Conservation (phyloP, 352 stramenopile species). For the Pythium sp. region DNA sequence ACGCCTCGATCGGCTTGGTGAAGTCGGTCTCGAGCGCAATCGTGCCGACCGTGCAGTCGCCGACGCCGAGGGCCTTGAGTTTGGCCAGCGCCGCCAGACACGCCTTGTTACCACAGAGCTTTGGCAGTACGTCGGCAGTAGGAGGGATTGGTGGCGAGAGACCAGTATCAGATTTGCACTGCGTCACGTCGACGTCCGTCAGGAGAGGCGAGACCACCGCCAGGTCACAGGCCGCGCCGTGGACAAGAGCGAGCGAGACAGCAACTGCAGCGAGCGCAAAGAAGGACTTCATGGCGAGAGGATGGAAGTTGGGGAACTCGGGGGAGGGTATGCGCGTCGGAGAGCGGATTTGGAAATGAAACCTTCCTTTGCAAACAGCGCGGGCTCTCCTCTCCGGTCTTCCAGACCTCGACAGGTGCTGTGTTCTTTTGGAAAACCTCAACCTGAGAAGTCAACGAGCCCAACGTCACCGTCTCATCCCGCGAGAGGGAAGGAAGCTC, state of each 20-base stretch:
- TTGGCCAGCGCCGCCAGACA: slow-evolving; percentile 20
- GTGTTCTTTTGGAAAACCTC: background rate
- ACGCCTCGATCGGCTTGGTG: slow-evolving; percentile 6
- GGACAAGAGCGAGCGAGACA: background rate
- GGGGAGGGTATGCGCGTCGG: background rate
- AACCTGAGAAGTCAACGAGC: background rate
- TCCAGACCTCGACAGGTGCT: too few relatives aligned
- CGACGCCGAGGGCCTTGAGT: slow-evolving; percentile 19
- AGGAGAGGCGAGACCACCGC: background rate
- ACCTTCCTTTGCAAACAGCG: too few relatives aligned
- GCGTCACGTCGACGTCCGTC: background rate
- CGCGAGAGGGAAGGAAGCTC: background rate
- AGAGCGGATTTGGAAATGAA: slow-evolving; percentile 12
- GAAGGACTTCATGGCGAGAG: slow-evolving; percentile 13
- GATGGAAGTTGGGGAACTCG: background rate
- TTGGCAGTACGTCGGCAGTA: slow-evolving; percentile 12
- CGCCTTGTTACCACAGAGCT: slow-evolving; percentile 23
- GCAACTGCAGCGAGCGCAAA: slow-evolving; percentile 4
- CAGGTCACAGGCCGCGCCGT: slow-evolving; percentile 2
- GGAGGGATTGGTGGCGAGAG: slow-evolving; percentile 6
- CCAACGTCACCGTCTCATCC: background rate
- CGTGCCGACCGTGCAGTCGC: slow-evolving; percentile 23
- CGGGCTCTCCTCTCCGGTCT: too few relatives aligned
- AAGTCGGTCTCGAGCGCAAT: slow-evolving; percentile 21
- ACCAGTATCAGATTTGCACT: slow-evolving; percentile 21